Evolutionary conservation across 1,139 yeast species (phyloP).

Genomic region (Yarrowia galli): DNA sequence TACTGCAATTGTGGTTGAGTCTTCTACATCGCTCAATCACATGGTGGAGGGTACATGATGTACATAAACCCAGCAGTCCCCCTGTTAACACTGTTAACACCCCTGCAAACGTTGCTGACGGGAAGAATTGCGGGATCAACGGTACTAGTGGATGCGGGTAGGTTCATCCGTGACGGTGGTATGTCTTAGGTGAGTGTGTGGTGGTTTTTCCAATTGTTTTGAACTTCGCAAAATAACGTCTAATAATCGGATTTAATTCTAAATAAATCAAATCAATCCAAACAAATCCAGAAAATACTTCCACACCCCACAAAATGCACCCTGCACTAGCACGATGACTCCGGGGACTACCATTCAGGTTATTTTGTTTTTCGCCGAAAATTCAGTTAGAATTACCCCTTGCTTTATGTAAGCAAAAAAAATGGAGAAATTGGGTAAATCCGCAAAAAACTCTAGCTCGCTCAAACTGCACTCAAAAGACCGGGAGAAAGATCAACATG

Average conservation of each 20-base stretch:
- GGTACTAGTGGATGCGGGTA: neutral
- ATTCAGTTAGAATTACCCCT: slow-evolving; percentile 15
- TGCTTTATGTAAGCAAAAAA: slow-evolving; percentile 6
- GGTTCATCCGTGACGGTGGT: neutral
- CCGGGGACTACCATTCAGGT: neutral
- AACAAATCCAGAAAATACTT: neutral
- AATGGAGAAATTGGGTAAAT: neutral
- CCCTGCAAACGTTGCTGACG: slow-evolving; percentile 17
- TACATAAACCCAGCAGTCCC: too few species aligned
- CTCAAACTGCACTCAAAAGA: neutral
- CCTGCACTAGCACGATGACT: slow-evolving; percentile 16
- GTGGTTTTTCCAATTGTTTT: neutral
- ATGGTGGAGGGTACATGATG: too few species aligned
- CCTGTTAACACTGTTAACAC: too few species aligned
- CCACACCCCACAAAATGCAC: neutral
- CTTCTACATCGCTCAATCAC: neutral
- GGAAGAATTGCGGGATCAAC: slow-evolving; percentile 3
- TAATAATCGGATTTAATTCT: too few species aligned
- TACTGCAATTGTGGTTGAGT: too few species aligned
- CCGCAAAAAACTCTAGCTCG: neutral
- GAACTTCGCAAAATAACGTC: neutral
- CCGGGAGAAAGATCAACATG: too few species aligned
- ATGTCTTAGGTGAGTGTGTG: too few species aligned
- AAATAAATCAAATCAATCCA: too few species aligned
- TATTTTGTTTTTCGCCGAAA: neutral